Percentiles rank a stretch among this genome's conserved stretches.
These are phyloP conservation scores for Pycnococcus provasolii DNA, from an alignment of 139 green algal genomes.

Conservation along the genomic window DNA sequence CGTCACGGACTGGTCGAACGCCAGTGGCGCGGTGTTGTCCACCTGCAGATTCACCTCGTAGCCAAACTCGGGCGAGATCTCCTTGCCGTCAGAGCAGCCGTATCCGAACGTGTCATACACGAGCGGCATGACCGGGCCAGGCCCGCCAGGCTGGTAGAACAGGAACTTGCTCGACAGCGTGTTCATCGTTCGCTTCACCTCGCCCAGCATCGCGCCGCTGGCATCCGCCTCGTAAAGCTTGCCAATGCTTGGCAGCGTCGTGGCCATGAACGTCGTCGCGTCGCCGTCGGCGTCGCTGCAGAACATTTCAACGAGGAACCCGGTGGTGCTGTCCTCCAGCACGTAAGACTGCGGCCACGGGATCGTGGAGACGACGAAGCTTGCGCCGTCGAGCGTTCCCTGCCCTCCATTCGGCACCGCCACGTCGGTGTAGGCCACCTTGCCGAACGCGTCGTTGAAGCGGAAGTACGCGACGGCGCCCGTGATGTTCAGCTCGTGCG, in stretches of 20 bases:
- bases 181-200: neutral
- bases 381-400: neutral
- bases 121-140: neutral
- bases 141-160: neutral
- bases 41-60: neutral
- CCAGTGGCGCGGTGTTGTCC: neutral
- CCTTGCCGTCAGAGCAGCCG: constrained; percentile 2
- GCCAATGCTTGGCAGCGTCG: neutral
- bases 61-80: neutral
- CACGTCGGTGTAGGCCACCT: neutral
- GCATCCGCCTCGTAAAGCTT: neutral
- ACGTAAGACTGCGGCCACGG: neutral
- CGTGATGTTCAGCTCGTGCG: constrained; percentile 3
- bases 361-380: constrained; percentile 3
- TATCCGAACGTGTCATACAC: constrained; percentile 1
- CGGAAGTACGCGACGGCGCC: constrained; percentile 3
- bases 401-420: neutral
- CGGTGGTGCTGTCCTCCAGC: constrained; percentile 1
- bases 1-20: neutral
- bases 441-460: constrained; percentile 12
- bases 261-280: neutral
- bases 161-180: neutral
- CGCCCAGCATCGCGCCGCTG: neutral
- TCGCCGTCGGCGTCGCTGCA: constrained; percentile 2
- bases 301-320: constrained; percentile 7